Conservation (phyloP, 768 basidiomycete species). For the Gyrodon lividus region DNA sequence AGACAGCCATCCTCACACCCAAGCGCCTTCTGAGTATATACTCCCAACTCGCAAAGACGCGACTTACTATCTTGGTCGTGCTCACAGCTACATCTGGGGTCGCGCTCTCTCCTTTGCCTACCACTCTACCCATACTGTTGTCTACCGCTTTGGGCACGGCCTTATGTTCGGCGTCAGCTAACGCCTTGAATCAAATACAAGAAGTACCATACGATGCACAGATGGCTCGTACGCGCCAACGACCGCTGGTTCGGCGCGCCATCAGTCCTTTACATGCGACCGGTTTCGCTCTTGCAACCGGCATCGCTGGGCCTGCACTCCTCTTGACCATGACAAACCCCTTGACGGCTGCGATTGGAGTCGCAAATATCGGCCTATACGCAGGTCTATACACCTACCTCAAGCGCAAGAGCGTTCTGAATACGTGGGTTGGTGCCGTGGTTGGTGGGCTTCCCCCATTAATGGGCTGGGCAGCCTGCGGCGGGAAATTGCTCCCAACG, state of each 20-base stretch:
- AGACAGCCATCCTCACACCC: conserved; percentile 45
- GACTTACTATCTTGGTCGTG: conserved; percentile 80
- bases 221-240: conserved; percentile 84
- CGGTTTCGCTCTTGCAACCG: conserved; percentile 74
- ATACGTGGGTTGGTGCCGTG: conserved; percentile 93
- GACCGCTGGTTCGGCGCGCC: conserved; percentile 85
- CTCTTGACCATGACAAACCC: conserved; percentile 85
- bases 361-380: conserved; percentile 84
- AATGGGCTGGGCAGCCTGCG: conserved; percentile 98
- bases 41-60: conserved; percentile 78
- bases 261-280: conserved; percentile 84
- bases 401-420: conserved; percentile 77
- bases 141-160: conserved; percentile 87
- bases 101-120: conserved; percentile 86
- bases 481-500: conserved; percentile 72
- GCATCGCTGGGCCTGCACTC: conserved; percentile 73
- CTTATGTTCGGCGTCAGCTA: conserved; percentile 90
- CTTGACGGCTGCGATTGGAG: conserved; percentile 79
- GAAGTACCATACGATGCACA: conserved; percentile 97
- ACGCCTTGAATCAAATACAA: conserved; percentile 91
- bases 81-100: conserved; percentile 91
- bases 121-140: conserved; percentile 80
- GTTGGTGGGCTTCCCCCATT: conserved; percentile 93
- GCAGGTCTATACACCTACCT: conserved; percentile 90
- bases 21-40: conserved; percentile 63